phyloP scores from a whole-genome alignment of 768 basidiomycete genomes.

The Tulasnella sp. region DNA sequence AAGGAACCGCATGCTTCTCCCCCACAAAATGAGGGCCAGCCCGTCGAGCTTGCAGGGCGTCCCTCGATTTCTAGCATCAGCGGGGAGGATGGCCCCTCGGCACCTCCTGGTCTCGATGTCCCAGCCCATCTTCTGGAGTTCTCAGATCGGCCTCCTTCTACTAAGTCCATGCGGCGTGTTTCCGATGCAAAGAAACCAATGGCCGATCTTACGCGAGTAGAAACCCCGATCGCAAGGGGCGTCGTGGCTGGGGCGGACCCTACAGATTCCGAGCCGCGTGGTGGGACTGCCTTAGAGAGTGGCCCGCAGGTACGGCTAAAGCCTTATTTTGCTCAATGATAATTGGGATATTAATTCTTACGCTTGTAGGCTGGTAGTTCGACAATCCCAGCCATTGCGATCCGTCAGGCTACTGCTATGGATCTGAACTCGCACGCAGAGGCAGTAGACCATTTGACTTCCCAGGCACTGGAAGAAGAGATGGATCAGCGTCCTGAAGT shows the following conservation, averaged over 20 bases:
- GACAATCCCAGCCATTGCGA: too few relatives aligned
- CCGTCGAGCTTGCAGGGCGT: background rate
- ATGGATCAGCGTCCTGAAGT: conserved; percentile 43
- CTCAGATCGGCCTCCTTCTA: conserved; percentile 1
- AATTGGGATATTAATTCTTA: too few relatives aligned
- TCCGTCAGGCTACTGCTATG: background rate
- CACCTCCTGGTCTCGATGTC: conserved; percentile 3
- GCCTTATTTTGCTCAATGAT: too few relatives aligned
- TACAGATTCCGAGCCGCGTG: too few relatives aligned
- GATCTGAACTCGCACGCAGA: conserved; percentile 10
- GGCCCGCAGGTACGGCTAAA: too few relatives aligned
- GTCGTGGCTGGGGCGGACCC: background rate
- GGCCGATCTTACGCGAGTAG: background rate
- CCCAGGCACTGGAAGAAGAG: background rate
- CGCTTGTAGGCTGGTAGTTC: too few relatives aligned
- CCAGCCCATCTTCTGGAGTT: background rate
- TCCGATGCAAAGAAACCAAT: background rate
- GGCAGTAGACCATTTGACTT: background rate
- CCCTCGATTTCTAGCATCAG: background rate
- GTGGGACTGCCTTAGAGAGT: too few relatives aligned
- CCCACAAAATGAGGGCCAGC: background rate
- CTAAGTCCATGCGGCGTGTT: background rate
- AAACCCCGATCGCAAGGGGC: background rate
- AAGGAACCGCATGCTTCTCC: background rate
- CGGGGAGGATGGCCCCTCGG: background rate